Evolutionary conservation across 495 filamentous ascomycete genomes (phyloP), one percentile per base, ranked within the genome.

Genomic region (Aspergillus ostianus): DNA sequence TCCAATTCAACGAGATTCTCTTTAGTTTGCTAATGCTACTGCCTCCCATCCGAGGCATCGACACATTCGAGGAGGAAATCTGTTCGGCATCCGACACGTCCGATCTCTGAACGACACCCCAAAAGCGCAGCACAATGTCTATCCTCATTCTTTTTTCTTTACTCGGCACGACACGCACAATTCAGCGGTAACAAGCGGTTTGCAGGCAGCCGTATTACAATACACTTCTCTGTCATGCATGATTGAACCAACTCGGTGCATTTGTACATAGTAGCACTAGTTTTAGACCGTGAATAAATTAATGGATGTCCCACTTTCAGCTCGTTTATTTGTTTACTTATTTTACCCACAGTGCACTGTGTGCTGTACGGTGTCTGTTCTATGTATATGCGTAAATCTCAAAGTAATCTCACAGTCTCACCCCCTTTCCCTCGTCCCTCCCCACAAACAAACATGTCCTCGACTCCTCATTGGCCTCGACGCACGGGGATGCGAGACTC

Each of bases 1-100:
- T 78, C 47, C 69, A 72, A 2, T 80, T 74, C 57, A 77, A 74
- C 51, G 76, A 80, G 57, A 73, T 75, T 47, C 49, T 80, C n/a
- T 73, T 78, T 61, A 71, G 65, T 44, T 73, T 72, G 50, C 61
- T 80, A 23, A 73, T 70, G 53, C 59, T 80, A 15, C 64, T 49
- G 0, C 30, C 59, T 1, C 76, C 73, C 19, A 65, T 76, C 19
- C 66, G 70, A 12, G 71, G 70, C 6, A 67, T 77, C 32, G 67
- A 73, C 20, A 54, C 57, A 1, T 80, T 78, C 55, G 69, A 77
- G 57, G 63, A 67, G 48, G 71, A 75, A 8, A 30, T 66, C n/a
- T 51, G 20, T 17, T 41, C 13, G 13, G 9, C 36, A 41, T 41
- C 36, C 36, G 36, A 41, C 36, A 41, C 36, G 36, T 41, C 36